Percentiles rank a stretch among this genome's conserved stretches.
Evolutionary conservation across 495 filamentous ascomycete species (phyloP).

Genomic region (Penicillium canariense): DNA sequence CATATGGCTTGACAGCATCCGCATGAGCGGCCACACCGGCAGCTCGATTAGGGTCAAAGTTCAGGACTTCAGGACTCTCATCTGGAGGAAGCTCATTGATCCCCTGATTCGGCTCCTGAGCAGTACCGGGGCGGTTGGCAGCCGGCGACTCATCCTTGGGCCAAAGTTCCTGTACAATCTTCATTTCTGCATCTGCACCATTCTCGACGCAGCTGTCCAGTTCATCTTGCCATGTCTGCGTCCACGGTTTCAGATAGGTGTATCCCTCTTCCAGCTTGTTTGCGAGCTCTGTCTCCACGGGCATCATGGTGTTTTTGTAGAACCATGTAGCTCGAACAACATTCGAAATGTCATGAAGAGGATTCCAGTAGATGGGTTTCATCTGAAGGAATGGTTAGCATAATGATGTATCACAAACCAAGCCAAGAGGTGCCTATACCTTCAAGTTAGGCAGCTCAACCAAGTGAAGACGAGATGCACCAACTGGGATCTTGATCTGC

Average conservation of each 20-base stretch:
- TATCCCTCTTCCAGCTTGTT: conserved; percentile 92
- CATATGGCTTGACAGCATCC: conserved; percentile 50
- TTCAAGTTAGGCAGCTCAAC: conserved; percentile 53
- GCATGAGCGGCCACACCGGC: conserved; percentile 35
- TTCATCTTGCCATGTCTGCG: conserved; percentile 90
- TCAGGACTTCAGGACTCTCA: conserved; percentile 7
- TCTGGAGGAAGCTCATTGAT: conserved; percentile 13
- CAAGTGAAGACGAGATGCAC: conserved; percentile 68
- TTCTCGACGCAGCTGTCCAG: conserved; percentile 87
- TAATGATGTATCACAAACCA: neutral
- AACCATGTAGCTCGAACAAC: conserved; percentile 95
- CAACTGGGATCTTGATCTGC: conserved; percentile 59
- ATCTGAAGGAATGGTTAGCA: conserved; percentile 49
- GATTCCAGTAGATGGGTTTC: conserved; percentile 97
- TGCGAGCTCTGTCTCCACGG: conserved; percentile 82
- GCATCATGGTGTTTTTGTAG: conserved; percentile 89
- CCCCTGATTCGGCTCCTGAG: conserved; percentile 13
- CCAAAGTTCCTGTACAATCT: conserved; percentile 81
- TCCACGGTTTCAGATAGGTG: conserved; percentile 81
- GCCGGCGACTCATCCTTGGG: conserved; percentile 51
- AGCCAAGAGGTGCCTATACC: conserved; percentile 24
- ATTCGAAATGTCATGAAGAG: conserved; percentile 82
- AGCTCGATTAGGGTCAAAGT: conserved; percentile 38
- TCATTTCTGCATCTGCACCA: conserved; percentile 85
- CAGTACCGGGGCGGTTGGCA: conserved; percentile 26